phyloP scores from a whole-genome alignment of 169 alveolate genomes.

The Haemoproteus tartakovskyi region DNA sequence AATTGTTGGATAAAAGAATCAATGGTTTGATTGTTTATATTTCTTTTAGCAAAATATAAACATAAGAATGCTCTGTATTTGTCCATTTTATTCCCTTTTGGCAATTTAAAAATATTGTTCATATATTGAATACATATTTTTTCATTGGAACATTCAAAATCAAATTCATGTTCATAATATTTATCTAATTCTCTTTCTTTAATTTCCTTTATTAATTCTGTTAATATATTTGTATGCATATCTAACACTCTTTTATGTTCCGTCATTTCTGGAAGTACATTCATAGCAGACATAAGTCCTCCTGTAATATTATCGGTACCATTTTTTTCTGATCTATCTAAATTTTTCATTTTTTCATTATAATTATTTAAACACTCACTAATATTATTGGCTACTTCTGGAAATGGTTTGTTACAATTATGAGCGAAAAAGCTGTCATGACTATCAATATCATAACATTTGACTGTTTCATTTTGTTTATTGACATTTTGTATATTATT shows the following conservation, averaged over 20 bases:
- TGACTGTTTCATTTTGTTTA: not conserved
- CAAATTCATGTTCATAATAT: slow-evolving; percentile 77
- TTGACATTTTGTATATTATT: too few relatives aligned
- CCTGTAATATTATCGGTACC: slow-evolving; percentile 67
- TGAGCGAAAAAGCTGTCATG: slow-evolving; percentile 69
- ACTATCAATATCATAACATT: slow-evolving; percentile 69
- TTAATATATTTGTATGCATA: slow-evolving; percentile 83
- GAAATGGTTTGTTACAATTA: slow-evolving; percentile 70
- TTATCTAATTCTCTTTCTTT: slow-evolving; percentile 80
- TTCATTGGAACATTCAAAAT: slow-evolving; percentile 72
- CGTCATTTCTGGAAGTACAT: slow-evolving; percentile 83
- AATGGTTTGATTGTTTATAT: slow-evolving; percentile 29
- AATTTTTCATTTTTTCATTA: slow-evolving; percentile 69
- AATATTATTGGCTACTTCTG: slow-evolving; percentile 78
- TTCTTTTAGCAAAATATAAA: slow-evolving; percentile 66
- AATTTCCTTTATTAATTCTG: slow-evolving; percentile 79
- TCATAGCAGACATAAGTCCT: slow-evolving; percentile 79
- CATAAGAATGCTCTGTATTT: slow-evolving; percentile 73
- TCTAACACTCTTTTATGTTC: slow-evolving; percentile 83
- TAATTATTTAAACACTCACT: slow-evolving; percentile 71
- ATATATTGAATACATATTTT: slow-evolving; percentile 70
- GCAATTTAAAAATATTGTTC: slow-evolving; percentile 70
- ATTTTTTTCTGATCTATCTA: slow-evolving; percentile 43
- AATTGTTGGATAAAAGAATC: slow-evolving; percentile 68
- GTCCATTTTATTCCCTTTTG: slow-evolving; percentile 68